These are phyloP conservation scores for Alternaria postmessia DNA, from an alignment of 2,329 filamentous ascomycete genomes.

Conservation along the genomic window DNA sequence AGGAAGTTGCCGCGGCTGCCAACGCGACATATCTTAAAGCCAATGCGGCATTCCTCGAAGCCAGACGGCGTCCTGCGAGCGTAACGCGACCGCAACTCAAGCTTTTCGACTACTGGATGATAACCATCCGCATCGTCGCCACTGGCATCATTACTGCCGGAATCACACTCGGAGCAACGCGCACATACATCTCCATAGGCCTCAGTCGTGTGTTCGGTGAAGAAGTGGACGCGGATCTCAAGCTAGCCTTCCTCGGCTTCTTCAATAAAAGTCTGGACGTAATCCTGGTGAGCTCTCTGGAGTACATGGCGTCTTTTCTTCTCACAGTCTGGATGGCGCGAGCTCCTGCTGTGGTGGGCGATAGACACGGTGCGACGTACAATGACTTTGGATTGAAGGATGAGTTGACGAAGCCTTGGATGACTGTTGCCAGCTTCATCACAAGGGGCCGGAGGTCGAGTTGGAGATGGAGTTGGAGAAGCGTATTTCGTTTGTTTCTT, in stretches of 20 bases:
- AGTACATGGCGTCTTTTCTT: slow-evolving; percentile 4
- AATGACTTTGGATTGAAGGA: slow-evolving; percentile 13
- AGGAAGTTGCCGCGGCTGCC: neutral
- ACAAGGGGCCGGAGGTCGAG: neutral
- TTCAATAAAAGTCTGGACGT: slow-evolving; percentile 14
- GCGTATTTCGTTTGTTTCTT: slow-evolving; percentile 4
- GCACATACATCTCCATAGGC: neutral
- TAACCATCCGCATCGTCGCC: neutral
- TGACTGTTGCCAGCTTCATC: slow-evolving; percentile 5
- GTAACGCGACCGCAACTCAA: neutral
- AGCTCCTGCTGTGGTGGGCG: neutral
- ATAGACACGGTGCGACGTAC: neutral
- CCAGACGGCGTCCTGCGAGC: neutral
- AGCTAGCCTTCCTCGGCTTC: slow-evolving; percentile 13
- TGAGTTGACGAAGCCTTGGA: slow-evolving; percentile 17
- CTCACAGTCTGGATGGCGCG: slow-evolving; percentile 10
- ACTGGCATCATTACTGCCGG: neutral
- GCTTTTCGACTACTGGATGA: neutral
- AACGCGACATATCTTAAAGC: neutral
- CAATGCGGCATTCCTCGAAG: neutral
- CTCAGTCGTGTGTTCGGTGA: neutral
- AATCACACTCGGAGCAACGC: neutral
- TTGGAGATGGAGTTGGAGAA: slow-evolving; percentile 1
- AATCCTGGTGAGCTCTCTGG: slow-evolving; percentile 7
- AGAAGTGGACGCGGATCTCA: slow-evolving; percentile 10